Evolutionary conservation across 441 rosid species (phyloP).

Genomic region (Populus hybrid): DNA sequence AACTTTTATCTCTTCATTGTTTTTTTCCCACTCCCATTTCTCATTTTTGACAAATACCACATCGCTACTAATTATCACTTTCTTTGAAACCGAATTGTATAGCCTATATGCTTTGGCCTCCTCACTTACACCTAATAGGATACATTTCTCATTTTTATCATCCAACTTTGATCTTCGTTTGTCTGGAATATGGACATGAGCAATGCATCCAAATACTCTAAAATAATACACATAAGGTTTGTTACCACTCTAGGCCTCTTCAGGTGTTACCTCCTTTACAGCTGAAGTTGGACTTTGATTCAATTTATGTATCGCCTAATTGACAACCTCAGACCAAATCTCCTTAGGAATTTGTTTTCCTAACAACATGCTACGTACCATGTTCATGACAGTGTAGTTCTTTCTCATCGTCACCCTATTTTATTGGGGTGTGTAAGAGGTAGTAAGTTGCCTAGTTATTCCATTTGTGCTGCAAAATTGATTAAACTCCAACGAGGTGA

Average conservation of each 20-base stretch:
- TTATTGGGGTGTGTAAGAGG: neutral
- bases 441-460: neutral
- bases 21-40: neutral
- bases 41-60: too few species aligned
- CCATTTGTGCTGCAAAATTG: too few species aligned
- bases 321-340: neutral
- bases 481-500: too few species aligned
- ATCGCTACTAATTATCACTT: neutral
- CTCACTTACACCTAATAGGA: neutral
- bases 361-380: neutral
- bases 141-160: neutral
- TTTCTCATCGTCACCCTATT: neutral
- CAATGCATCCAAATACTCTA: too few species aligned
- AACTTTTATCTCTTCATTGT: too few species aligned
- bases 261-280: neutral
- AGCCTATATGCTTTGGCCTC: neutral
- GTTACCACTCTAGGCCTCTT: neutral
- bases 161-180: neutral
- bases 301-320: neutral
- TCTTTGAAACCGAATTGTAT: neutral
- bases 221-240: neutral
- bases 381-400: neutral
- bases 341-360: neutral
- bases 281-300: neutral
- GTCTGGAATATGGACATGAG: neutral